Conservation (phyloP, 2,329 filamentous ascomycete species). For the Penicillium glabrum region DNA sequence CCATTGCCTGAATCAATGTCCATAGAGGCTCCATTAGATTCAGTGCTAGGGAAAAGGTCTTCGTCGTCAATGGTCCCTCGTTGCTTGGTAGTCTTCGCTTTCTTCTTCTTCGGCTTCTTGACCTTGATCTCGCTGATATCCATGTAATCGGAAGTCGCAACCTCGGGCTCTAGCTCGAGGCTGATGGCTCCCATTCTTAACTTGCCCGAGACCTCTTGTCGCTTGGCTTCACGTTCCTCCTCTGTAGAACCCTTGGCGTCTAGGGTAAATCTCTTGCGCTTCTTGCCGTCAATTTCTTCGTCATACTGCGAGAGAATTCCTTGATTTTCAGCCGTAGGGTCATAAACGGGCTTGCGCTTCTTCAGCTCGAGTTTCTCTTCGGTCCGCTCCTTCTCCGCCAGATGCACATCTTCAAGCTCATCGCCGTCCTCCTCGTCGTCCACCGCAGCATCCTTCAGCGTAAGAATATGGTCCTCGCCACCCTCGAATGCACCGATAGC, state of each 20-base stretch:
- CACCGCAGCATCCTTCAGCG: conserved; percentile 89
- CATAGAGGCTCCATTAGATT: conserved; percentile 60
- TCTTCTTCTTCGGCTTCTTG: conserved; percentile 88
- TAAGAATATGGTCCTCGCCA: conserved; percentile 80
- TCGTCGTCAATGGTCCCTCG: conserved; percentile 62
- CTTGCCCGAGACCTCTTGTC: conserved; percentile 55
- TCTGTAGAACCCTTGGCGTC: conserved; percentile 72
- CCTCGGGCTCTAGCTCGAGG: conserved; percentile 69
- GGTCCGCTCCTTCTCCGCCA: conserved; percentile 44
- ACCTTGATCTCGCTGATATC: conserved; percentile 85
- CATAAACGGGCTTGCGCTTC: conserved; percentile 86
- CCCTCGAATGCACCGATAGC: conserved; percentile 79
- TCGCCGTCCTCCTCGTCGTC: conserved; percentile 84
- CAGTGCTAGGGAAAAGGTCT: conserved; percentile 50
- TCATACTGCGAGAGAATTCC: conserved; percentile 87
- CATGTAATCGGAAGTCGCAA: conserved; percentile 80
- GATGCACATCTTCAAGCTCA: conserved; percentile 61
- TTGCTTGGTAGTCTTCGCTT: conserved; percentile 72
- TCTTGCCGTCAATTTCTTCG: conserved; percentile 90
- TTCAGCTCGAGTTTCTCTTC: conserved; percentile 77
- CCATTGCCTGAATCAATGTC: conserved; percentile 67
- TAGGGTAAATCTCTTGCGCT: conserved; percentile 82
- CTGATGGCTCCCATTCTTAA: conserved; percentile 69
- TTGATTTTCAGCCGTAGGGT: conserved; percentile 71
- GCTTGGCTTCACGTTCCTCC: conserved; percentile 61